Conservation (phyloP, 148 eudicot genomes). For the Chenopodium album region DNA sequence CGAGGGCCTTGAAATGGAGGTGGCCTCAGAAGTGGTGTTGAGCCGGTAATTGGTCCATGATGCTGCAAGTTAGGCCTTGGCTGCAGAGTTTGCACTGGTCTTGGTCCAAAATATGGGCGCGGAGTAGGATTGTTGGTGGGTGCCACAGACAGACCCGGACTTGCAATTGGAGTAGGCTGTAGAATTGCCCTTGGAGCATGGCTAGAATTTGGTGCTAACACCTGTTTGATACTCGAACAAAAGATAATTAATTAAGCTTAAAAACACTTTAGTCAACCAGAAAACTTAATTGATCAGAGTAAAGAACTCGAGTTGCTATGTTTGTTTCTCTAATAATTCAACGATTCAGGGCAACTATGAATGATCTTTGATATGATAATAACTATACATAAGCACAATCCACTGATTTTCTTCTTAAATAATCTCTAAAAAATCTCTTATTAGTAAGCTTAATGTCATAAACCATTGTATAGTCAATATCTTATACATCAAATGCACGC, state of each 20-base stretch:
- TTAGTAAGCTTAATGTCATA: background rate
- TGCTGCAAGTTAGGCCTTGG: background rate
- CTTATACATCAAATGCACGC: too few relatives aligned
- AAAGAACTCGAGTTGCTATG: background rate
- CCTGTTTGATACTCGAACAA: slow-evolving; percentile 7
- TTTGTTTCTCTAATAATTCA: background rate
- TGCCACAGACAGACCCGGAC: background rate
- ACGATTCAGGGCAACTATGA: background rate
- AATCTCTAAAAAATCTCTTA: too few relatives aligned
- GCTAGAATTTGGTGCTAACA: background rate
- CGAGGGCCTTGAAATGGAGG: background rate
- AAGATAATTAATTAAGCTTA: background rate
- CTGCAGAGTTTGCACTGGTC: background rate
- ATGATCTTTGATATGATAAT: background rate
- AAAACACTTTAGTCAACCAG: background rate
- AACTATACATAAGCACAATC: too few relatives aligned
- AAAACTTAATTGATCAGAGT: background rate
- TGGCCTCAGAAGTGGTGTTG: background rate
- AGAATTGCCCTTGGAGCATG: background rate
- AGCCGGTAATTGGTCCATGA: slow-evolving; percentile 2
- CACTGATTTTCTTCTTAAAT: too few relatives aligned
- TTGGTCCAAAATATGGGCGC: background rate
- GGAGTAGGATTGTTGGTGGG: slow-evolving; percentile 8
- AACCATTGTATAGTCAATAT: background rate
- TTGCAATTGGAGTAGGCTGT: background rate